These are phyloP conservation scores for Cordyceps sp. DNA, from an alignment of 2,329 filamentous ascomycete species.

Conservation along the genomic window DNA sequence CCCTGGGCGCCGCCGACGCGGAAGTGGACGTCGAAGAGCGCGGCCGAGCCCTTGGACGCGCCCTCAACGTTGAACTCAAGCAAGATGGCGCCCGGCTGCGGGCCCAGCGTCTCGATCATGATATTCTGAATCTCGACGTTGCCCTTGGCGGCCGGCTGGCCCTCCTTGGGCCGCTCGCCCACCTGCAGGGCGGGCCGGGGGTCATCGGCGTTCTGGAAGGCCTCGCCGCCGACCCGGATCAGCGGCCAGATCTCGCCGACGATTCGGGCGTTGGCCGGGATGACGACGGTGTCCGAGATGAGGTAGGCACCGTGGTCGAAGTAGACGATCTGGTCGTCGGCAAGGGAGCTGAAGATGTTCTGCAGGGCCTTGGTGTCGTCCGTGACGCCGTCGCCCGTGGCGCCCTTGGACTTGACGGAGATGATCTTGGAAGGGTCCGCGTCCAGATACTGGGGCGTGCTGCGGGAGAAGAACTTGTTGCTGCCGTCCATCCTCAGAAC, in stretches of 20 bases:
- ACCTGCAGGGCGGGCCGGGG: slow-evolving; percentile 78
- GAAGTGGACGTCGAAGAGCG: slow-evolving; percentile 92
- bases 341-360: slow-evolving; percentile 52
- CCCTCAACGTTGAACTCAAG: slow-evolving; percentile 81
- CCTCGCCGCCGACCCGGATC: slow-evolving; percentile 63
- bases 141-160: no score
- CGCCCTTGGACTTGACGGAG: slow-evolving; percentile 68
- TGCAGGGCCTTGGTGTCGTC: slow-evolving; percentile 84
- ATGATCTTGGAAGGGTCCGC: slow-evolving; percentile 54
- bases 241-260: slow-evolving; percentile 85
- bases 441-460: slow-evolving; percentile 75
- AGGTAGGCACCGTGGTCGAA: slow-evolving; percentile 63
- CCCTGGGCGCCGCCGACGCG: slow-evolving; percentile 79
- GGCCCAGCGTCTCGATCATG: slow-evolving; percentile 68
- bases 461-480: slow-evolving; percentile 63
- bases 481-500: slow-evolving; percentile 26
- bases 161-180: no score
- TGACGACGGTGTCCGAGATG: slow-evolving; percentile 50
- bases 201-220: slow-evolving; percentile 59
- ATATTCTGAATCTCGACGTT: slow-evolving; percentile 77
- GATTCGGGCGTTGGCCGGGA: slow-evolving; percentile 70
- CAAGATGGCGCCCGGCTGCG: slow-evolving; percentile 74
- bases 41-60: slow-evolving; percentile 48
- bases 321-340: slow-evolving; percentile 49
- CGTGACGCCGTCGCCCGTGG: slow-evolving; percentile 71